Base-by-base conservation (phyloP, 2,329 filamentous ascomycete genomes). In the Chrysosporium queenslandicum region DNA sequence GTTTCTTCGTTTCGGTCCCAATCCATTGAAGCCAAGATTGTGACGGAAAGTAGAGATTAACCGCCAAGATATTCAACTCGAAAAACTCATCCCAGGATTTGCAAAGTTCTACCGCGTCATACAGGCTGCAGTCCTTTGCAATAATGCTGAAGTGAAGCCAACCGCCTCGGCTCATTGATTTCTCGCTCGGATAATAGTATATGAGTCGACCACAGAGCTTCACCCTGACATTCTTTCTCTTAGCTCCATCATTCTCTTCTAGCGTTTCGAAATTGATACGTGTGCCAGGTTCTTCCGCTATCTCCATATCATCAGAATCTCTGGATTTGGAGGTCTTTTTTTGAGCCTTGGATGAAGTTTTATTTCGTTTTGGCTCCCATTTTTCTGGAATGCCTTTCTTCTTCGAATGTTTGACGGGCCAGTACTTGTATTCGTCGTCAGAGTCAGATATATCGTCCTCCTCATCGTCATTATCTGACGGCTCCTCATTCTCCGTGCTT, bases 71-170 rank as follows among this genome's bases (percentile, higher is more conserved):
- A 52, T 71, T 74, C 18, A 77, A 60, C 56, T 76, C 70, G 51
- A 69, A 74, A 58, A 76, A 74, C 57, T 77, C 74, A 37, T 74
- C 69, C 74, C 73, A 77, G 58, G 73, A 73, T 23, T 73, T 68
- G 56, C 74, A 76, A 9, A 77, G 65, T n/a, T 67, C 60, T 20
- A 75, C 66, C 2, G 71, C 73, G 40, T 74, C 66, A 43, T 66
- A 64, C 3, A 77, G 65, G 43, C 64, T 61, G 50, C 71, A 74
- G 47, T 74, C 71, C 59, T 74, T 76, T 1, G 74, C 73, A 57
- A 77, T 69, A 55, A 77, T 65, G 20, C 70, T 74, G 58, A 76
- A 77, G 29, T 76, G 74, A 20, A 74, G 64, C 75, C 74, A 77
- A 3, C 74, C 74, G 25, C 71, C 68, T 50, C 73, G 65, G 43